Base-by-base conservation (phyloP, 371 early-diverging fungal genomes). In the Mucor lusitanicus region DNA sequence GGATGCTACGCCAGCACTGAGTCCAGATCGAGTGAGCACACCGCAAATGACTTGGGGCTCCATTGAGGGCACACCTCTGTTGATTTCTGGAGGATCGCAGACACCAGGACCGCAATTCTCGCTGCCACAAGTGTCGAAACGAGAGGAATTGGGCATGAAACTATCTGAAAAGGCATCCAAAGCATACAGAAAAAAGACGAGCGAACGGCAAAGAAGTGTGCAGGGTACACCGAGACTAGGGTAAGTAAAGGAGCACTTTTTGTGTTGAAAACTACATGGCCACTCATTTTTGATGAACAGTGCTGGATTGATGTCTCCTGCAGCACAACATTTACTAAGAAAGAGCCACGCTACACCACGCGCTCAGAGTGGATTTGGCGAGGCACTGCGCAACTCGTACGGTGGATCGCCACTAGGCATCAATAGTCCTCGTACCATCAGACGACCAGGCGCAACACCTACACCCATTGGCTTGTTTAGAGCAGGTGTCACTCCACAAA, bases 31-130 rank as follows among this genome's bases (percentile, higher is more conserved):
- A 30, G 55, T 78, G 46, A 77, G 75, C 0, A 73, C 80, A 17
- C 82, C 81, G 71, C 82, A 91, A 44, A 88, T 95, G 91, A 95
- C 95, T 3, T 95, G 95, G 95, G 92, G 91, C 54, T 74, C 83
- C 1, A 87, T 91, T 54, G 91, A 90, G 64, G 89, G 87, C 7
- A 90, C 88, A 6, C 91, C 91, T 9, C 58, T 89, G 40, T 67
- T 84, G 33, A 85, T 88, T 27, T 40, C 61, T 6, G 71, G 75
- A 8, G 84, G 85, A 19, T 69, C 79, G 28, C 70, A 78, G 17
- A 80, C 85, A 25, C 83, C 86, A 3, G 82, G 80, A 0, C 88
- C 87, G 7, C 82, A 74, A 35, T 92, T 91, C 61, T 79, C 83
- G 27, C 71, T 92, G 33, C 90, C 90, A 7, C 81, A 85, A 30